phyloP scores from a whole-genome alignment of 768 basidiomycete genomes.

The Lentinula sp. region DNA sequence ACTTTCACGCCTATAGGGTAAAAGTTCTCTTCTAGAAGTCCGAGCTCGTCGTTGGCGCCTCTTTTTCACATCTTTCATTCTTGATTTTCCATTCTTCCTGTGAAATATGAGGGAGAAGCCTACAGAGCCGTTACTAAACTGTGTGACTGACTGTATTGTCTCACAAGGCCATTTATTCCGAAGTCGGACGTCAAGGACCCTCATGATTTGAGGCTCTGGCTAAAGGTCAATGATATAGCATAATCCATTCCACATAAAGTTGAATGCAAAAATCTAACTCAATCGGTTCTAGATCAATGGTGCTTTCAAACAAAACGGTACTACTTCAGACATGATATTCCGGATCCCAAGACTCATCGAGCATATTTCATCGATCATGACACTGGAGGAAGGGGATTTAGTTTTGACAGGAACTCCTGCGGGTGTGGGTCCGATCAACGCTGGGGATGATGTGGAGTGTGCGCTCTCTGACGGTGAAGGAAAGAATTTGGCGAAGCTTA shows the following conservation, averaged over 20 bases:
- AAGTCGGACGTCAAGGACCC: slow-evolving; percentile 64
- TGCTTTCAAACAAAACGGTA: slow-evolving; percentile 75
- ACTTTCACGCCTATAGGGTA: slow-evolving; percentile 93
- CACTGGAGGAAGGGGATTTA: slow-evolving; percentile 81
- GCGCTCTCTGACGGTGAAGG: slow-evolving; percentile 50
- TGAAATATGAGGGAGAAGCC: neutral
- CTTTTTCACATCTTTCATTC: neutral
- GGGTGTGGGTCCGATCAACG: slow-evolving; percentile 74
- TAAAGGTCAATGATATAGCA: slow-evolving; percentile 46
- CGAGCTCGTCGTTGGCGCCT: neutral
- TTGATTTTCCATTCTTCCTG: neutral
- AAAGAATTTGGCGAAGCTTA: slow-evolving; percentile 52
- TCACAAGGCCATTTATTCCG: slow-evolving; percentile 69
- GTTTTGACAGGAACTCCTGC: slow-evolving; percentile 89
- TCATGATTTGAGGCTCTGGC: slow-evolving; percentile 66
- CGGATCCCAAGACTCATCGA: slow-evolving; percentile 81
- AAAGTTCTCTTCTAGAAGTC: slow-evolving; percentile 7
- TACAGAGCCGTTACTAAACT: too few species aligned
- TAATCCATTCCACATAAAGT: too few species aligned
- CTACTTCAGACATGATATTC: slow-evolving; percentile 89
- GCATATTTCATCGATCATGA: slow-evolving; percentile 95
- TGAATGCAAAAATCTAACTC: too few species aligned
- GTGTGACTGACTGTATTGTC: neutral
- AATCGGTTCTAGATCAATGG: slow-evolving; percentile 66
- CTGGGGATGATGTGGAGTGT: slow-evolving; percentile 80